These are phyloP conservation scores for Nicotiana undulata DNA, from an alignment of 257 asterid genomes.

Conservation along the genomic window DNA sequence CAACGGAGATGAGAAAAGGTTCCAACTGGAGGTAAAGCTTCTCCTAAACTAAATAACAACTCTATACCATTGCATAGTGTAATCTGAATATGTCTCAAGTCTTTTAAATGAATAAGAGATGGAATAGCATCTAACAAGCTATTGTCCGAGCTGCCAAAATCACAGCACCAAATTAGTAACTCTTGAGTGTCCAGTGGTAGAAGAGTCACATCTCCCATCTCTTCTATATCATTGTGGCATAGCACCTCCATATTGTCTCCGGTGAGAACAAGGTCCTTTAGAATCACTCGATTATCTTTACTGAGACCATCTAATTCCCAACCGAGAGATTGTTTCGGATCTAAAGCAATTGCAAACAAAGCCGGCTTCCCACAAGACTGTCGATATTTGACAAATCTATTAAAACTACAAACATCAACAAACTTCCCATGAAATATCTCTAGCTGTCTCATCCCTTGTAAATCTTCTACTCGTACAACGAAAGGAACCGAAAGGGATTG, in stretches of 20 bases:
- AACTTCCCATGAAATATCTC: not conserved
- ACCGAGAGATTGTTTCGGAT: not conserved
- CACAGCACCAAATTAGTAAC: not conserved
- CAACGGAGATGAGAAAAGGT: slow-evolving; percentile 16
- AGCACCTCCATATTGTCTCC: not conserved
- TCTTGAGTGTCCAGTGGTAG: slow-evolving; percentile 12
- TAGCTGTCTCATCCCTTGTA: not conserved
- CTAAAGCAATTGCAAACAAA: not conserved
- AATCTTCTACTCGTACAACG: not conserved
- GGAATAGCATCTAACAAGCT: slow-evolving; percentile 18
- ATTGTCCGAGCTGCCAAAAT: not conserved
- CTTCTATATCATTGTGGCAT: not conserved
- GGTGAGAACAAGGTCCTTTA: not conserved
- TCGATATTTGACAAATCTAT: not conserved
- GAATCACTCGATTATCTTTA: not conserved
- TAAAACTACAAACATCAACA: not conserved
- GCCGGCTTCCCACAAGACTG: not conserved
- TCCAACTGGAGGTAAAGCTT: slow-evolving; percentile 3
- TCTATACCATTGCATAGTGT: not conserved
- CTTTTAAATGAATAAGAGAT: not conserved
- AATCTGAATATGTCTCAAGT: slow-evolving; percentile 4
- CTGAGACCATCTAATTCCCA: too few relatives aligned
- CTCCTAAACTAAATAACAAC: slow-evolving; percentile 10
- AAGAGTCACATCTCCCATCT: not conserved
- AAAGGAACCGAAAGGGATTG: not conserved